phyloP scores from a whole-genome alignment of 75 land plant species.

The Cupressus sempervirens region DNA sequence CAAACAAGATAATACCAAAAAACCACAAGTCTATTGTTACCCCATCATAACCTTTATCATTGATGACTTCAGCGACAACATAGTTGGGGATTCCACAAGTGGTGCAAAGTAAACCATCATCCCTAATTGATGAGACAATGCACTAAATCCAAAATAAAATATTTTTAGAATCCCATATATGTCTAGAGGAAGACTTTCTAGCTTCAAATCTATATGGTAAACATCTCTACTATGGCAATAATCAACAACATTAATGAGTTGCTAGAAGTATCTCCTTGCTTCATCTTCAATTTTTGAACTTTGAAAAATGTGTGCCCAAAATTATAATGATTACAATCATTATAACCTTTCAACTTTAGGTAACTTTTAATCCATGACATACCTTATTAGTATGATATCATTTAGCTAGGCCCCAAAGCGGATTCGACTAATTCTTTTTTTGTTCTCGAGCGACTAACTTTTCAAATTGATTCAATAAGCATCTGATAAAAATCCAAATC shows the following conservation, averaged over 20 bases:
- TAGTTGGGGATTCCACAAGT: slow-evolving; percentile 92
- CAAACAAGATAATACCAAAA: slow-evolving; percentile 80
- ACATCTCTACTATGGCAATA: slow-evolving; percentile 66
- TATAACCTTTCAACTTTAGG: too few species aligned
- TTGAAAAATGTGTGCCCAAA: too few species aligned
- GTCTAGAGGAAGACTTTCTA: slow-evolving; percentile 35
- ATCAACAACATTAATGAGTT: slow-evolving; percentile 60
- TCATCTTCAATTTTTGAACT: too few species aligned
- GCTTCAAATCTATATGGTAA: slow-evolving; percentile 38
- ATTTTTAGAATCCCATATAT: slow-evolving; percentile 28
- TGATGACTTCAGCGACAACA: slow-evolving; percentile 88
- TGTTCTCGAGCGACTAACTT: too few species aligned
- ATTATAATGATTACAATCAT: too few species aligned
- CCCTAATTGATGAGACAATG: slow-evolving; percentile 44
- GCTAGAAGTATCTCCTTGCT: slow-evolving; percentile 58
- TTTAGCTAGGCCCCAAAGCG: too few species aligned
- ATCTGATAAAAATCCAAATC: too few species aligned
- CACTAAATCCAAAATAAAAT: slow-evolving; percentile 39
- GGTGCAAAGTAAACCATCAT: slow-evolving; percentile 84
- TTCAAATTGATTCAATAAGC: too few species aligned
- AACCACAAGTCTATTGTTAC: slow-evolving; percentile 89
- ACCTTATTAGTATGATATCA: too few species aligned
- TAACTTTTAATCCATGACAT: too few species aligned
- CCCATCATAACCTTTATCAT: too few species aligned
- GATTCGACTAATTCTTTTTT: too few species aligned